These are phyloP conservation scores for Hemileccinum impolitum DNA, from an alignment of 768 basidiomycete species.

Conservation along the genomic window DNA sequence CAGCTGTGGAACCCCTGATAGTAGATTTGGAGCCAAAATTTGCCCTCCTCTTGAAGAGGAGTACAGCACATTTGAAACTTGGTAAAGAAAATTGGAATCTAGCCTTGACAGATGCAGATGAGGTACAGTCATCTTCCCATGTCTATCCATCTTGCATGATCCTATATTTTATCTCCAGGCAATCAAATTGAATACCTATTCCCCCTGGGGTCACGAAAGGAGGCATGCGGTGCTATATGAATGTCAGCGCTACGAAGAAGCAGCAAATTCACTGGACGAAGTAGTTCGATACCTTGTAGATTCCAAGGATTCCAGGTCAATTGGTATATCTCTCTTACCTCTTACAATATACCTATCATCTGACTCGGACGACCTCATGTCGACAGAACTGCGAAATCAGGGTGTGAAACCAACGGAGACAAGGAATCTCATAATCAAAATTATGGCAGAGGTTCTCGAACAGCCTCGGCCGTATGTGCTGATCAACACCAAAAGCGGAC, in stretches of 20 bases:
- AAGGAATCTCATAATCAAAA: not conserved
- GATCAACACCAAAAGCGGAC: slow-evolving; percentile 14
- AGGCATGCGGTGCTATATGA: slow-evolving; percentile 8
- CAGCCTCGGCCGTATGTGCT: slow-evolving; percentile 9
- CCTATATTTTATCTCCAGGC: slow-evolving; percentile 4
- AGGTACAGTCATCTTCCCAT: not conserved
- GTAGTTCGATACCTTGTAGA: not conserved
- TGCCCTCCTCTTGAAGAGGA: slow-evolving; percentile 12
- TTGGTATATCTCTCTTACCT: not conserved
- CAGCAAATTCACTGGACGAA: slow-evolving; percentile 12
- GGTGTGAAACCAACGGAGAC: slow-evolving; percentile 6
- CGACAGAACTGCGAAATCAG: slow-evolving; percentile 5
- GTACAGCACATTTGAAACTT: slow-evolving; percentile 4
- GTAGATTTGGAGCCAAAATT: not conserved
- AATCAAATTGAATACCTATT: slow-evolving; percentile 6
- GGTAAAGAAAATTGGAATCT: not conserved
- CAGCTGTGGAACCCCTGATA: slow-evolving; percentile 7
- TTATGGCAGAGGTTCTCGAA: not conserved
- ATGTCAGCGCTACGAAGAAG: slow-evolving; percentile 3
- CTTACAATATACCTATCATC: not conserved
- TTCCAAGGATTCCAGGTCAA: slow-evolving; percentile 7
- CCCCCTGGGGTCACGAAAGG: slow-evolving; percentile 17
- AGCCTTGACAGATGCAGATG: slow-evolving; percentile 15
- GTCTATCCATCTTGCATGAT: not conserved
- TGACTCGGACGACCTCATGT: not conserved